Evolutionary conservation across 1,139 yeast genomes (phyloP).

Genomic region (Yamadazyma oceani): DNA sequence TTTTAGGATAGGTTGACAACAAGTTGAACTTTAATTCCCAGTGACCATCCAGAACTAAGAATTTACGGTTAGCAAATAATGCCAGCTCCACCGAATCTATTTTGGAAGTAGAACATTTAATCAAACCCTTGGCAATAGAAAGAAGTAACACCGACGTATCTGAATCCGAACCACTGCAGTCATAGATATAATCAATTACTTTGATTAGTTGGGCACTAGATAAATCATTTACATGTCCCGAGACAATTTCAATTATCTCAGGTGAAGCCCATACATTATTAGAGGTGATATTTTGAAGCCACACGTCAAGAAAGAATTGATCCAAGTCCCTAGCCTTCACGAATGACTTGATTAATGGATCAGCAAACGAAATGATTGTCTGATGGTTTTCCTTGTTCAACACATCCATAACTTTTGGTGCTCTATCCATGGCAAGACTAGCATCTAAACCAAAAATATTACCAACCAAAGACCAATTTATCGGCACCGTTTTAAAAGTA

Average conservation of each 20-base stretch:
- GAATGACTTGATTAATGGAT: constrained; percentile 46
- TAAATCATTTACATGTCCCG: constrained; percentile 40
- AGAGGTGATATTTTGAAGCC: constrained; percentile 38
- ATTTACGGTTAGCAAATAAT: constrained; percentile 5
- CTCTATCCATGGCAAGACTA: constrained; percentile 45
- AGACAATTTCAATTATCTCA: constrained; percentile 34
- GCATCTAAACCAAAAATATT: constrained; percentile 50
- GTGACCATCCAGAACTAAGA: not conserved
- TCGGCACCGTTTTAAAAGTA: constrained; percentile 23
- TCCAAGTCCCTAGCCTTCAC: constrained; percentile 59
- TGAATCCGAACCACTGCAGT: constrained; percentile 4
- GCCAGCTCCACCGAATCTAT: constrained; percentile 16
- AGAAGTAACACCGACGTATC: constrained; percentile 26
- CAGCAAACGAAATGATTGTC: constrained; percentile 26
- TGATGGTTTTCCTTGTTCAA: constrained; percentile 16
- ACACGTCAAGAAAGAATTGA: constrained; percentile 44
- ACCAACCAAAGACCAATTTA: constrained; percentile 47
- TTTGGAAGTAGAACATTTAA: constrained; percentile 21
- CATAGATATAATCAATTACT: constrained; percentile 10
- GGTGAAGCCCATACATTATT: constrained; percentile 26
- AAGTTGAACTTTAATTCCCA: constrained; percentile 14
- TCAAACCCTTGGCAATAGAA: constrained; percentile 44
- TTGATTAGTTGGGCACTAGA: constrained; percentile 48
- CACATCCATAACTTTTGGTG: constrained; percentile 26
- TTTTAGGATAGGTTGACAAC: constrained; percentile 8